Evolutionary conservation across 2,329 filamentous ascomycete species (phyloP).

Genomic region (Fusarium nelsonii): DNA sequence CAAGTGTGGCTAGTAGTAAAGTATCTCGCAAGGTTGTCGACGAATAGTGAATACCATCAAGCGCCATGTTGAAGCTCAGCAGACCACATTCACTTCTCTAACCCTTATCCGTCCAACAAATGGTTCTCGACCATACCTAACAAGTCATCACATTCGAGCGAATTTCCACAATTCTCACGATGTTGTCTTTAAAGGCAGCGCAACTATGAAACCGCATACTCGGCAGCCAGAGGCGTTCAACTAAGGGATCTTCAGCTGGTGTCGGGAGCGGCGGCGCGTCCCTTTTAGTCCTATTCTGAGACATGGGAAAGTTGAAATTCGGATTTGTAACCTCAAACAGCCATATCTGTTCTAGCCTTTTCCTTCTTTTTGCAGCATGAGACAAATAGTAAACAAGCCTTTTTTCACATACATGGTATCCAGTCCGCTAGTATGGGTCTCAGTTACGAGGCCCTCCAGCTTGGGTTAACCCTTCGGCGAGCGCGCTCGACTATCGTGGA

Average conservation of each 20-base stretch:
- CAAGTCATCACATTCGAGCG: background rate
- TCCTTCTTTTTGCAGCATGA: background rate
- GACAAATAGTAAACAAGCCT: slow-evolving; percentile 21
- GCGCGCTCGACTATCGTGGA: slow-evolving; percentile 29
- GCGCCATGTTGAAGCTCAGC: slow-evolving; percentile 28
- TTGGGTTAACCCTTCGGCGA: slow-evolving; percentile 1
- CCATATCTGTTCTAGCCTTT: slow-evolving; percentile 6
- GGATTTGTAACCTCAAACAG: slow-evolving; percentile 15
- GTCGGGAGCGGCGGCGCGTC: slow-evolving; percentile 22
- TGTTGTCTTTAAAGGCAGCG: background rate
- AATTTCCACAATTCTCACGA: slow-evolving; percentile 16
- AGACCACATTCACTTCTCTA: slow-evolving; percentile 3
- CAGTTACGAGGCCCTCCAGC: slow-evolving; percentile 1
- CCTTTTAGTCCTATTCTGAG: slow-evolving; percentile 22
- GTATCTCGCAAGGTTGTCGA: background rate
- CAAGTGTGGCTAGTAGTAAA: background rate
- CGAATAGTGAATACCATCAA: slow-evolving; percentile 5
- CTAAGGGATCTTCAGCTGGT: slow-evolving; percentile 30
- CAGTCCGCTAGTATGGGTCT: slow-evolving; percentile 1
- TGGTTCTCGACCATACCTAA: slow-evolving; percentile 24
- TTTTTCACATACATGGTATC: slow-evolving; percentile 20
- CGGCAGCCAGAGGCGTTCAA: background rate
- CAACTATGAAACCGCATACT: slow-evolving; percentile 2
- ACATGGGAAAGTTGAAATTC: slow-evolving; percentile 27
- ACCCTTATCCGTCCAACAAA: background rate